Percentiles rank a stretch among this genome's conserved stretches.
Evolutionary conservation across 2,329 filamentous ascomycete genomes (phyloP).

Genomic region (Simplicillium sp.): DNA sequence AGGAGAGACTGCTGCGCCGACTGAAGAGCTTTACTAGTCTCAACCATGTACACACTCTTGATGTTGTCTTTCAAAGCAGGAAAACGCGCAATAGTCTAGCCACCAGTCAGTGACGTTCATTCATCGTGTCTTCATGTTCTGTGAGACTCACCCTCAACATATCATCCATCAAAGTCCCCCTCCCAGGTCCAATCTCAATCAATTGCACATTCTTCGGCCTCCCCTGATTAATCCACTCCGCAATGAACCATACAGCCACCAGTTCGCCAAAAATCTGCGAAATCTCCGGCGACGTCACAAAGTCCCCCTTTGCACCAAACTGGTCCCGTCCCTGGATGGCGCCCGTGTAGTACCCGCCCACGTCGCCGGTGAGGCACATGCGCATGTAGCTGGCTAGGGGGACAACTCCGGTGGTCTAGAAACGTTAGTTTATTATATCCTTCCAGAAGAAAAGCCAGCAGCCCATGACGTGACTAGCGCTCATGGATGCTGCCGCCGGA

Average conservation of each 20-base stretch:
- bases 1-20: slow-evolving; percentile 71
- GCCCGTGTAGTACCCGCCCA: slow-evolving; percentile 89
- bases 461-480: too few relatives aligned
- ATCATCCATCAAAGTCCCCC: slow-evolving; percentile 95
- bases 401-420: slow-evolving; percentile 71
- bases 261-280: slow-evolving; percentile 95
- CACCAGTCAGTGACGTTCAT: not conserved
- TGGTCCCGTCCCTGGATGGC: slow-evolving; percentile 65
- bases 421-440: not conserved
- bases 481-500: too few relatives aligned
- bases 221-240: slow-evolving; percentile 94
- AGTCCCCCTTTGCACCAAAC: slow-evolving; percentile 89
- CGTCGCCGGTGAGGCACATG: slow-evolving; percentile 87
- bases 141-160: slow-evolving; percentile 63
- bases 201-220: slow-evolving; percentile 65
- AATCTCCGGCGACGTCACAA: slow-evolving; percentile 94
- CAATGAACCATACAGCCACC: slow-evolving; percentile 86
- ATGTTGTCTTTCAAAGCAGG: slow-evolving; percentile 66
- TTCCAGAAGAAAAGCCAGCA: not conserved
- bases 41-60: slow-evolving; percentile 85
- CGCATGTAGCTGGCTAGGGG: slow-evolving; percentile 95
- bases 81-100: slow-evolving; percentile 74
- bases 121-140: not conserved
- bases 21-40: slow-evolving; percentile 76
- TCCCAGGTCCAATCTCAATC: slow-evolving; percentile 88